Evolutionary conservation across 2,329 filamentous ascomycete species (phyloP).

Genomic region (Elsinoe perseae): DNA sequence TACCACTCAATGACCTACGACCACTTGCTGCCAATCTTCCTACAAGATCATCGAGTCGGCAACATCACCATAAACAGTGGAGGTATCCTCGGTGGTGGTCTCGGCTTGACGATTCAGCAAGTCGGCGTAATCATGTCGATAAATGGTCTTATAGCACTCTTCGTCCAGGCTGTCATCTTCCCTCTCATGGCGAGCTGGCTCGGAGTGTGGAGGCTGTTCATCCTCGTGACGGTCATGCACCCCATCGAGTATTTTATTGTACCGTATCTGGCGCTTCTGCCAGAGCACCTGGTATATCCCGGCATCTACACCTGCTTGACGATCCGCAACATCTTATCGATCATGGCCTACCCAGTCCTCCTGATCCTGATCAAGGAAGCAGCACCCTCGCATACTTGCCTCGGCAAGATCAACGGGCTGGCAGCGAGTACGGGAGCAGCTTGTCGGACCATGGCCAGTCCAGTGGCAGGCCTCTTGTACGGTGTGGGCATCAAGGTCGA

Average conservation of each 20-base stretch:
- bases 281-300: conserved; percentile 45
- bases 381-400: conserved; percentile 51
- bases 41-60: conserved; percentile 63
- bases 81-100: conserved; percentile 45
- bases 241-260: conserved; percentile 61
- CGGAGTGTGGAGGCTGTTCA: conserved; percentile 60
- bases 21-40: conserved; percentile 83
- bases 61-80: conserved; percentile 24
- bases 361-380: conserved; percentile 68
- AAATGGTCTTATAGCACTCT: conserved; percentile 63
- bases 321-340: conserved; percentile 59
- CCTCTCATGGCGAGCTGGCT: conserved; percentile 55
- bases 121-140: conserved; percentile 62
- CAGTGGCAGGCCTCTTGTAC: conserved; percentile 60
- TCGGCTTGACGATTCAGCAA: conserved; percentile 58
- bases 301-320: conserved; percentile 60
- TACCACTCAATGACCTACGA: conserved; percentile 96
- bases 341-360: conserved; percentile 59
- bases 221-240: conserved; percentile 57
- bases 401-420: conserved; percentile 65
- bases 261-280: conserved; percentile 57
- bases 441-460: conserved; percentile 61
- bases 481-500: conserved; percentile 50
- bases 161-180: conserved; percentile 66
- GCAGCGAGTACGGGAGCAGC: conserved; percentile 65